phyloP scores from a whole-genome alignment of 148 eudicot species.

The Rhododendron molle region DNA sequence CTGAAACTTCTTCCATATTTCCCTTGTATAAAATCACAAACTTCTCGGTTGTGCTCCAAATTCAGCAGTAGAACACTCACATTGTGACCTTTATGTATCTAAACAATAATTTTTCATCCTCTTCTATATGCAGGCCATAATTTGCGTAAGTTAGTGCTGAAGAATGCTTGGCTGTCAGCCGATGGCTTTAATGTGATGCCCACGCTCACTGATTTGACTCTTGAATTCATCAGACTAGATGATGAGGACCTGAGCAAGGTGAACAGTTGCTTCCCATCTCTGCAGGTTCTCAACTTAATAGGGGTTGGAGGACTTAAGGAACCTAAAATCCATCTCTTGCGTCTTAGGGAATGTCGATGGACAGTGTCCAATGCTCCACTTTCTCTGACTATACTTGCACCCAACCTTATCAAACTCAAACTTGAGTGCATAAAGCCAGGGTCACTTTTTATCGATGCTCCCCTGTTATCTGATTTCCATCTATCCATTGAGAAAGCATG shows the following conservation, averaged over 20 bases:
- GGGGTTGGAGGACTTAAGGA: slow-evolving; percentile 66
- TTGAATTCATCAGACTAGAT: slow-evolving; percentile 59
- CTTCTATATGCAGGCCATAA: slow-evolving; percentile 34
- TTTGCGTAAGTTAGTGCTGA: slow-evolving; percentile 43
- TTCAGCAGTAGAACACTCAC: not conserved
- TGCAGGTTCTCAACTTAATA: slow-evolving; percentile 51
- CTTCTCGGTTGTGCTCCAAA: not conserved
- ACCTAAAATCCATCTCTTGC: slow-evolving; percentile 49
- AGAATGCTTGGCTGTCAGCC: slow-evolving; percentile 68
- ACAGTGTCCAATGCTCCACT: slow-evolving; percentile 53
- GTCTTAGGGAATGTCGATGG: slow-evolving; percentile 53
- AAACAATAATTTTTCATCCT: not conserved
- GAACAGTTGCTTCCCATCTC: slow-evolving; percentile 47
- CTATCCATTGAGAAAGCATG: slow-evolving; percentile 39
- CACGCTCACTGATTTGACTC: slow-evolving; percentile 49
- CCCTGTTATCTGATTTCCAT: slow-evolving; percentile 43
- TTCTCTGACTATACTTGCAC: slow-evolving; percentile 49
- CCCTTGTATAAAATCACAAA: not conserved
- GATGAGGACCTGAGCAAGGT: slow-evolving; percentile 54
- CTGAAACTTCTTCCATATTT: not conserved
- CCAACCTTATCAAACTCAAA: slow-evolving; percentile 44
- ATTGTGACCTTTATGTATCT: not conserved
- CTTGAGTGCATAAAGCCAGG: slow-evolving; percentile 52
- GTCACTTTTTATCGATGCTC: slow-evolving; percentile 44
- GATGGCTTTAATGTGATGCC: slow-evolving; percentile 45